phyloP scores from a whole-genome alignment of 805 yeast species.

The Jamesozyma spencerorum region DNA sequence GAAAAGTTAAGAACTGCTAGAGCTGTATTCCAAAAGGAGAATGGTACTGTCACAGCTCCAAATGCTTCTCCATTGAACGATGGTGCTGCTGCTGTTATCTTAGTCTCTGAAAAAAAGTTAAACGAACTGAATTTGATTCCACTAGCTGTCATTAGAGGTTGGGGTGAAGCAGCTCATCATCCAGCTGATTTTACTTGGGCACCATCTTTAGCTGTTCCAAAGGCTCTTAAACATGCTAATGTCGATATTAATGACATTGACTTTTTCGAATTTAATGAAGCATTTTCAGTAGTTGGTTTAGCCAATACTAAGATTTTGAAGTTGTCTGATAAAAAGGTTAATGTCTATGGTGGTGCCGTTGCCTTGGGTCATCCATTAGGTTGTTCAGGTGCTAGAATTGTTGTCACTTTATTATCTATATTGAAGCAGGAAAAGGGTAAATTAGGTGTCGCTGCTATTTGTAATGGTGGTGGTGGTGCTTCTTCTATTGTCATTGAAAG shows the following conservation, averaged over 20 bases:
- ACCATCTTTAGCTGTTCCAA: slow-evolving; percentile 90
- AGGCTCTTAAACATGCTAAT: slow-evolving; percentile 84
- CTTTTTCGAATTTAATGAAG: slow-evolving; percentile 93
- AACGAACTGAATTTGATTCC: slow-evolving; percentile 83
- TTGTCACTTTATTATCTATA: slow-evolving; percentile 76
- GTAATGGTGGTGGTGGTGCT: slow-evolving; percentile 99
- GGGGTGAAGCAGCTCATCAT: slow-evolving; percentile 97
- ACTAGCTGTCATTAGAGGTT: slow-evolving; percentile 77
- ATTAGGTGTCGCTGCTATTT: slow-evolving; percentile 89
- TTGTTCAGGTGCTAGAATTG: slow-evolving; percentile 90
- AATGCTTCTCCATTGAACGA: slow-evolving; percentile 95
- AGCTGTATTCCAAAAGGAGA: slow-evolving; percentile 88
- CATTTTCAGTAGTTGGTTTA: slow-evolving; percentile 91
- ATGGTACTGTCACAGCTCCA: slow-evolving; percentile 95
- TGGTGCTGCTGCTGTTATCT: slow-evolving; percentile 92
- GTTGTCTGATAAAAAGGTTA: slow-evolving; percentile 54
- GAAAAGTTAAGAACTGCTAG: slow-evolving; percentile 72
- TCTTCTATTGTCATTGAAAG: slow-evolving; percentile 82
- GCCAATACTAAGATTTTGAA: slow-evolving; percentile 71
- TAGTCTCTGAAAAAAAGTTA: slow-evolving; percentile 77
- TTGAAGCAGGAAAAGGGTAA: slow-evolving; percentile 78
- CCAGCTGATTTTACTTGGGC: slow-evolving; percentile 96
- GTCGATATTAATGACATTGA: slow-evolving; percentile 59
- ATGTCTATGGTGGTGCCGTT: slow-evolving; percentile 92
- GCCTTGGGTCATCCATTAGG: slow-evolving; percentile 95